Conservation (phyloP, 805 yeast genomes). For the Hemisphaericaspora nanyangensis region DNA sequence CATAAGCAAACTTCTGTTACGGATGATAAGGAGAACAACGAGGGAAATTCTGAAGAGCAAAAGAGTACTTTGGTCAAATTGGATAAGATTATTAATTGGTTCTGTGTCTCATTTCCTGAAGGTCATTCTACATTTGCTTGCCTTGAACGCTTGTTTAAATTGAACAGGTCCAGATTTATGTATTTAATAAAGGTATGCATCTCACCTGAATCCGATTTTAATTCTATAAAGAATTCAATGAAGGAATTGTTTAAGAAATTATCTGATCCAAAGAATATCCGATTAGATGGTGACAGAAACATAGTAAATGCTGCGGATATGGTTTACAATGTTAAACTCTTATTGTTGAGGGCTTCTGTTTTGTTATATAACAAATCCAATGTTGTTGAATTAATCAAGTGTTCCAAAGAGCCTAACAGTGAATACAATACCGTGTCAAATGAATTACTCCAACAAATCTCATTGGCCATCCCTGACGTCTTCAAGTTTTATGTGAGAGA, state of each 20-base stretch:
- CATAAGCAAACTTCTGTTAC: slow-evolving; percentile 10
- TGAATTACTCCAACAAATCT: slow-evolving; percentile 55
- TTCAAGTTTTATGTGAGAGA: slow-evolving; percentile 56
- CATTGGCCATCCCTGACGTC: slow-evolving; percentile 58
- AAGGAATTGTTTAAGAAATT: slow-evolving; percentile 59
- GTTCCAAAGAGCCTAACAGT: slow-evolving; percentile 33
- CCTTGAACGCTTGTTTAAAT: slow-evolving; percentile 47
- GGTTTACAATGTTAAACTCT: slow-evolving; percentile 49
- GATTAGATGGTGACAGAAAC: slow-evolving; percentile 22
- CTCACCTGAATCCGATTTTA: slow-evolving; percentile 55
- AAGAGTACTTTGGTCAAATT: slow-evolving; percentile 30
- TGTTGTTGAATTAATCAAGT: slow-evolving; percentile 49
- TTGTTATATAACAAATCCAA: slow-evolving; percentile 64
- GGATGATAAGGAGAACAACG: slow-evolving; percentile 18
- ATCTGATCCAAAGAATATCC: slow-evolving; percentile 48
- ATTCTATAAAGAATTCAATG: slow-evolving; percentile 55
- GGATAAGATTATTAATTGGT: slow-evolving; percentile 59
- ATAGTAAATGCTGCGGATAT: slow-evolving; percentile 46
- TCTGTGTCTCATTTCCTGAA: slow-evolving; percentile 55
- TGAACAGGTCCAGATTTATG: slow-evolving; percentile 57
- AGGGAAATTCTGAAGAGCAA: slow-evolving; percentile 12
- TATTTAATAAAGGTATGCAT: slow-evolving; percentile 53
- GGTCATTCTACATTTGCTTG: slow-evolving; percentile 45
- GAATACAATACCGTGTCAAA: slow-evolving; percentile 39
- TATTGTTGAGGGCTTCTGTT: slow-evolving; percentile 60